Percentiles rank a stretch among this genome's conserved stretches.
Evolutionary conservation across 345 rosid genomes (phyloP).

Genomic region (Ceriops tagal): DNA sequence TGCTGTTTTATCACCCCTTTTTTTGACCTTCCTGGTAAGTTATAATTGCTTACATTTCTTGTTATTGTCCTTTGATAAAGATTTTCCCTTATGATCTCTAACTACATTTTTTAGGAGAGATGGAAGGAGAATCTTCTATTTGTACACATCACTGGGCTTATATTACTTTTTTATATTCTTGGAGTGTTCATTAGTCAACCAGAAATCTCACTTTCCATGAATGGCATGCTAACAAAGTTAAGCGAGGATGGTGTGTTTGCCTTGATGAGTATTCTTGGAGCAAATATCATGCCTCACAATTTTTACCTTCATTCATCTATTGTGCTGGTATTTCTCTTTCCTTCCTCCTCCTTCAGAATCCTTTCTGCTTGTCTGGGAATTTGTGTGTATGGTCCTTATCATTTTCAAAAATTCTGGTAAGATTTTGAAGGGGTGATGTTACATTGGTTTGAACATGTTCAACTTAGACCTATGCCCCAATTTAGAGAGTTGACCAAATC

Average conservation of each 20-base stretch:
- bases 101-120: conserved; percentile 54
- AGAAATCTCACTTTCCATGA: conserved; percentile 61
- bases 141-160: conserved; percentile 49
- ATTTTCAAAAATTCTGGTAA: background rate
- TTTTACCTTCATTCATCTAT: conserved; percentile 93
- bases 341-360: background rate
- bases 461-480: no score
- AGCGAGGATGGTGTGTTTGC: conserved; percentile 71
- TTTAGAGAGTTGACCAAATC: no score
- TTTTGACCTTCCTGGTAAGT: conserved; percentile 70
- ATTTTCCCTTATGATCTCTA: conserved; percentile 13
- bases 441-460: no score
- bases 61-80: conserved; percentile 4
- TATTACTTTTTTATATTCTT: conserved; percentile 55
- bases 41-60: conserved; percentile 1
- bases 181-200: conserved; percentile 79
- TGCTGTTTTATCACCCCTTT: conserved; percentile 76
- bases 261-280: conserved; percentile 98
- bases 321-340: conserved; percentile 51
- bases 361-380: background rate
- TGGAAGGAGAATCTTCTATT: conserved; percentile 52
- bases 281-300: conserved; percentile 91
- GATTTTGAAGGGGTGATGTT: background rate
- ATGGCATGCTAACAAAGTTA: conserved; percentile 52
- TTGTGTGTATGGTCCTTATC: background rate